A percentile compares a stretch with the other conserved stretches of the same genome.
Evolutionary conservation across 805 yeast species (phyloP).

Genomic region (Lipomyces starkeyi): DNA sequence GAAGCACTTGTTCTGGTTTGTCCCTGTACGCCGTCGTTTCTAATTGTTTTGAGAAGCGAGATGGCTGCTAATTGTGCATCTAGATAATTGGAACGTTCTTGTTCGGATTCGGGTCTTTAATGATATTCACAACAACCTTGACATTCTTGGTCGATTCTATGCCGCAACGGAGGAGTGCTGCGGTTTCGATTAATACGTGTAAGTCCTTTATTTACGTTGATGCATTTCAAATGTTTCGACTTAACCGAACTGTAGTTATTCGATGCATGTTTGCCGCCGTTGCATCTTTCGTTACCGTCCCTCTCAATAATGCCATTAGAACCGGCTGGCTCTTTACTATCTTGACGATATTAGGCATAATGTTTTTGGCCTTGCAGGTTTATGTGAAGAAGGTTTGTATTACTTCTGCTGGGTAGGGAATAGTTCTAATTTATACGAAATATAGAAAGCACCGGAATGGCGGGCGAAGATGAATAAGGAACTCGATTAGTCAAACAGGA

Average conservation of each 20-base stretch:
- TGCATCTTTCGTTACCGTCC: constrained; percentile 77
- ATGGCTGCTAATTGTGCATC: neutral
- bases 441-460: constrained; percentile 27
- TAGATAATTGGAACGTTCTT: constrained; percentile 70
- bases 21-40: constrained; percentile 56
- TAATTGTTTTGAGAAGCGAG: neutral
- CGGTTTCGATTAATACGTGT: constrained; percentile 78
- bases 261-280: constrained; percentile 76
- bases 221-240: neutral
- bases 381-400: constrained; percentile 26
- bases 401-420: neutral
- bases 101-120: constrained; percentile 84
- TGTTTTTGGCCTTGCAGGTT: constrained; percentile 29
- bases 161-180: constrained; percentile 89
- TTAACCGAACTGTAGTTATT: constrained; percentile 47
- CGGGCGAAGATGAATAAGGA: constrained; percentile 23
- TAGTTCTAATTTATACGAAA: neutral
- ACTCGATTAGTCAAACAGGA: neutral
- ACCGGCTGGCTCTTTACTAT: constrained; percentile 73
- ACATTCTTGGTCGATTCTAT: constrained; percentile 83
- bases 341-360: constrained; percentile 56
- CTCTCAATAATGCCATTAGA: constrained; percentile 69
- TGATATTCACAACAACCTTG: constrained; percentile 78
- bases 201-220: neutral
- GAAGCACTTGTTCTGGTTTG: constrained; percentile 70